Evolutionary conservation across 192 early-diverging fungal species (phyloP).

Genomic region (Backusella psychrophila): DNA sequence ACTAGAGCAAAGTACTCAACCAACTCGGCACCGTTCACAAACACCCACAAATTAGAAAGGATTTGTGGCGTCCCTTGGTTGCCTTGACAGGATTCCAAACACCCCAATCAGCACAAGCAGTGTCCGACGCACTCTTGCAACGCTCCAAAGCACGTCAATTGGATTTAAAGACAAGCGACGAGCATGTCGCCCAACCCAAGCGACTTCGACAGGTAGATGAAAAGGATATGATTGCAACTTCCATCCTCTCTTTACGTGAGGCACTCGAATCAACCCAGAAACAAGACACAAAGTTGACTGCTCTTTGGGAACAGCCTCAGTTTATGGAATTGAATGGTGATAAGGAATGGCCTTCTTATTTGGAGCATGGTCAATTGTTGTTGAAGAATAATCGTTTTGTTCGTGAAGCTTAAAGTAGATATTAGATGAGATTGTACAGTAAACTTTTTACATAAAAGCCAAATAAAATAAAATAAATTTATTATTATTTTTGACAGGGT

Average conservation of each 20-base stretch:
- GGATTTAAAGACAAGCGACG: slow-evolving; percentile 18
- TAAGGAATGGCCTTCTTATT: slow-evolving; percentile 29
- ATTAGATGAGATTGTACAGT: neutral
- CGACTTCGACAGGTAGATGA: slow-evolving; percentile 45
- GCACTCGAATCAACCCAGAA: slow-evolving; percentile 35
- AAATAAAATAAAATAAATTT: neutral
- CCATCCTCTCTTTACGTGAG: slow-evolving; percentile 44
- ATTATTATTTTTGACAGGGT: neutral
- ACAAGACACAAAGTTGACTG: slow-evolving; percentile 34
- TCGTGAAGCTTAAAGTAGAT: neutral
- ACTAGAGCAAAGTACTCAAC: slow-evolving; percentile 9
- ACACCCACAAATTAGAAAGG: slow-evolving; percentile 46
- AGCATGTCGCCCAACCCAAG: slow-evolving; percentile 39
- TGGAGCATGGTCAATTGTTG: slow-evolving; percentile 44
- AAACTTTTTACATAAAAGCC: neutral
- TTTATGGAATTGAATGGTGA: slow-evolving; percentile 39
- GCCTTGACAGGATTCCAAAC: slow-evolving; percentile 43
- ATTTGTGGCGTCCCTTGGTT: slow-evolving; percentile 51
- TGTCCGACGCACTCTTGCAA: slow-evolving; percentile 47
- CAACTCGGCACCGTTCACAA: slow-evolving; percentile 37
- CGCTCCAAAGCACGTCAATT: slow-evolving; percentile 40
- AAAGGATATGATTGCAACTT: slow-evolving; percentile 43
- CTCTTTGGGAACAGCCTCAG: slow-evolving; percentile 47
- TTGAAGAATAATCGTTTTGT: slow-evolving; percentile 38
- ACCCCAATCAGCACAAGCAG: slow-evolving; percentile 38